Evolutionary conservation across 371 early-diverging fungal species (phyloP).

Genomic region (Lichtheimia ramosa): DNA sequence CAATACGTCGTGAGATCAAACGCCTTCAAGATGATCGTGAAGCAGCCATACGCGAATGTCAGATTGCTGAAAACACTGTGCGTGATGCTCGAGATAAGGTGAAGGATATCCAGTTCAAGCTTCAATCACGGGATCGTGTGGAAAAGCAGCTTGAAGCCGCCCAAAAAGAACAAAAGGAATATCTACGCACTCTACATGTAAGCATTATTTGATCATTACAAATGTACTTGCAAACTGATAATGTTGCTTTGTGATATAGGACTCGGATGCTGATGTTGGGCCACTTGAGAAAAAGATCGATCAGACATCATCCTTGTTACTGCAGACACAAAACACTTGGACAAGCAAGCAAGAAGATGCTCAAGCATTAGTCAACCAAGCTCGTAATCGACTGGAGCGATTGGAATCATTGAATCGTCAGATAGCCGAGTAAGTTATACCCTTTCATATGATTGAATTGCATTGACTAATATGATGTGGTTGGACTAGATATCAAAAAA

Average conservation of each 20-base stretch:
- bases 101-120: slow-evolving; percentile 24
- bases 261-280: slow-evolving; percentile 22
- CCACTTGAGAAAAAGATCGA: slow-evolving; percentile 24
- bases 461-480: background rate
- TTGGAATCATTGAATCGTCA: slow-evolving; percentile 40
- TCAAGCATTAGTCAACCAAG: slow-evolving; percentile 22
- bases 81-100: slow-evolving; percentile 47
- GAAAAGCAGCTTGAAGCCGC: slow-evolving; percentile 26
- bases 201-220: background rate
- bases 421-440: slow-evolving; percentile 30
- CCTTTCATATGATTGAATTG: background rate
- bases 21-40: slow-evolving; percentile 50
- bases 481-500: slow-evolving; percentile 8
- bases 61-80: slow-evolving; percentile 46
- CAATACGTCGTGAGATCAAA: slow-evolving; percentile 52
- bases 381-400: slow-evolving; percentile 38
- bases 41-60: slow-evolving; percentile 39
- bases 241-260: slow-evolving; percentile 4
- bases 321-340: slow-evolving; percentile 23
- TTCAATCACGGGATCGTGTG: slow-evolving; percentile 29
- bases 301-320: slow-evolving; percentile 27
- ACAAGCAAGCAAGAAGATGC: slow-evolving; percentile 28
- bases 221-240: background rate
- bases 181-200: slow-evolving; percentile 7
- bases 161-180: slow-evolving; percentile 19